A percentile compares a stretch with the other conserved stretches of the same genome.
Evolutionary conservation across 139 green algal genomes (phyloP).

Genomic region (Picochlorum sp.): DNA sequence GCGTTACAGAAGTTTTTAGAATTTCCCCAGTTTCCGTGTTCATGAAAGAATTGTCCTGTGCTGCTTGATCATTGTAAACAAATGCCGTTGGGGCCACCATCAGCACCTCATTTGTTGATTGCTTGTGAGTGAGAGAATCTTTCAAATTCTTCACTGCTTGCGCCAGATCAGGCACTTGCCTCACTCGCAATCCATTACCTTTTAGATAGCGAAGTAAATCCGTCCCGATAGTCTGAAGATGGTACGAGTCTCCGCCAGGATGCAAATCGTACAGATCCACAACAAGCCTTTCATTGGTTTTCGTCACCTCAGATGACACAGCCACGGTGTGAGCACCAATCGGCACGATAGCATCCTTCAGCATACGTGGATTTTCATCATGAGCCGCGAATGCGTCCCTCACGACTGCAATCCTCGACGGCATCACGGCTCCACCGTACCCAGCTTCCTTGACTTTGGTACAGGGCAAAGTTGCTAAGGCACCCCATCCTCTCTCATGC

Average conservation of each 20-base stretch:
- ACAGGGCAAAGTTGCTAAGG: constrained; percentile 29
- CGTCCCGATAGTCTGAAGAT: constrained; percentile 18
- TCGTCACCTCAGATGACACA: constrained; percentile 18
- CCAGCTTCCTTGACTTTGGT: constrained; percentile 16
- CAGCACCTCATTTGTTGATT: constrained; percentile 77
- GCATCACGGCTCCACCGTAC: not conserved
- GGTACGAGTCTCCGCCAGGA: constrained; percentile 11
- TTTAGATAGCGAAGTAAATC: constrained; percentile 25
- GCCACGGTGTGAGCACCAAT: constrained; percentile 36
- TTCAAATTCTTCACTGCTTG: not conserved
- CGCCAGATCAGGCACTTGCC: constrained; percentile 18
- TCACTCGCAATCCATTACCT: constrained; percentile 16
- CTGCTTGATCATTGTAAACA: constrained; percentile 85
- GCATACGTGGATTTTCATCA: constrained; percentile 21
- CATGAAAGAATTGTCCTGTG: constrained; percentile 88
- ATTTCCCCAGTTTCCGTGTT: constrained; percentile 25
- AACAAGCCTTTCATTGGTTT: constrained; percentile 35
- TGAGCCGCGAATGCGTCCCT: constrained; percentile 50
- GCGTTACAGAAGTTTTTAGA: constrained; percentile 1
- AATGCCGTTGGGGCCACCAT: constrained; percentile 94
- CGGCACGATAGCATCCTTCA: constrained; percentile 25
- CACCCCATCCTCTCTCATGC: constrained; percentile 43
- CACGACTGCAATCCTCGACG: constrained; percentile 40
- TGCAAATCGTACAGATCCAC: constrained; percentile 56
- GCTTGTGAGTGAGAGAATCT: constrained; percentile 8